Conservation (phyloP, 257 asterid species). For the Echium plantagineum region DNA sequence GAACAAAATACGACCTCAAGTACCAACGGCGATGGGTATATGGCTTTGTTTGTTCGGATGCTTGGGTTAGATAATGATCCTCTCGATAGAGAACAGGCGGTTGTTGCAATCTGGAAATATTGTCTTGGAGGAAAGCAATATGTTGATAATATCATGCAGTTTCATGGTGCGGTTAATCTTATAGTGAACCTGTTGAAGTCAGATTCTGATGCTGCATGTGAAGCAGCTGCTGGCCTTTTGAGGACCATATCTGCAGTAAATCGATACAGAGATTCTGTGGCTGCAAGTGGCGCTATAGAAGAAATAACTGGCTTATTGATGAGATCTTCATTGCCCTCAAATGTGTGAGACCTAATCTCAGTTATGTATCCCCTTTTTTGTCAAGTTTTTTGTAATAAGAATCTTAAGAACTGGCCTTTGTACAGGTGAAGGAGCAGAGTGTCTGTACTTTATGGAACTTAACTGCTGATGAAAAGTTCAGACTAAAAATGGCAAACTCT, state of each 20-base stretch:
- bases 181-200: constrained; percentile 65
- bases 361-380: constrained; percentile 6
- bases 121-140: constrained; percentile 71
- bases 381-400: constrained; percentile 13
- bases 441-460: constrained; percentile 67
- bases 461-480: constrained; percentile 62
- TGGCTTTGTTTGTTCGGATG: constrained; percentile 62
- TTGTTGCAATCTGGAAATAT: constrained; percentile 67
- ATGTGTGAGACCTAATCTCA: constrained; percentile 23
- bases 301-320: constrained; percentile 54
- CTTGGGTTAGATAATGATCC: constrained; percentile 77
- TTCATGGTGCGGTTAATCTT: constrained; percentile 55
- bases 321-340: constrained; percentile 44
- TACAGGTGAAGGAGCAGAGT: constrained; percentile 82
- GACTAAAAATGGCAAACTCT: constrained; percentile 36
- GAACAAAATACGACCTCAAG: constrained; percentile 23
- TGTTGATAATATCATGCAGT: constrained; percentile 59
- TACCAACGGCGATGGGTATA: constrained; percentile 36
- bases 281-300: constrained; percentile 72
- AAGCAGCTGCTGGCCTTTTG: constrained; percentile 82
- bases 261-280: constrained; percentile 52
- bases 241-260: constrained; percentile 51
- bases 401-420: constrained; percentile 6
- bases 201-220: constrained; percentile 58
- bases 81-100: constrained; percentile 70